Percentiles rank a stretch among this genome's conserved stretches.
Conservation (phyloP, 2,329 filamentous ascomycete genomes). For the Aspergillus melleus region DNA sequence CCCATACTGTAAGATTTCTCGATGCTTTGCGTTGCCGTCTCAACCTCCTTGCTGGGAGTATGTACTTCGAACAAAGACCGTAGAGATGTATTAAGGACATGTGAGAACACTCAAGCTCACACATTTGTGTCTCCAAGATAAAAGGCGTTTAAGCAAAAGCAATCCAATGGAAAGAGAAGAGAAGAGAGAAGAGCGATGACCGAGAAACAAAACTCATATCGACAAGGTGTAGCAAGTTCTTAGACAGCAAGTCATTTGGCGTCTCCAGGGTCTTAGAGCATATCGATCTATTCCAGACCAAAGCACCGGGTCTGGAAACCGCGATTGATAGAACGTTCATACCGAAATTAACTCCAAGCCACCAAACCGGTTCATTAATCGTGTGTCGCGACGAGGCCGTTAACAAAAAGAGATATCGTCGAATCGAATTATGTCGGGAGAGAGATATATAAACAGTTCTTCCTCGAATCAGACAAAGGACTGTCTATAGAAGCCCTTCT, state of each 20-base stretch:
- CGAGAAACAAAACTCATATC: constrained; percentile 17
- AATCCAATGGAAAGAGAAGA: not conserved
- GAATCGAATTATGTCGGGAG: constrained; percentile 29
- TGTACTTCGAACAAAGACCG: not conserved
- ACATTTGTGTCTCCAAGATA: not conserved
- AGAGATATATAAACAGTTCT: constrained; percentile 11
- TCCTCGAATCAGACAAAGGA: not conserved
- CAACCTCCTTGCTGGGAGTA: too few relatives aligned
- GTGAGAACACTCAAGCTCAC: not conserved
- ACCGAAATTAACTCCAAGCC: constrained; percentile 31
- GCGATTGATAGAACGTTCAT: constrained; percentile 18
- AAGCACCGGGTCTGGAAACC: constrained; percentile 14
- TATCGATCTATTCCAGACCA: constrained; percentile 16
- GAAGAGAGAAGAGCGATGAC: constrained; percentile 1
- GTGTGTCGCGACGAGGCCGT: constrained; percentile 28
- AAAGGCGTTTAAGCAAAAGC: not conserved
- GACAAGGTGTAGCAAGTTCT: constrained; percentile 7
- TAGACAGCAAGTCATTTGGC: constrained; percentile 17
- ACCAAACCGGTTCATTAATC: constrained; percentile 33
- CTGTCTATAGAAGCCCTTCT: constrained; percentile 38
- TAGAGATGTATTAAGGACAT: not conserved
- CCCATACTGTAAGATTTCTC: not conserved
- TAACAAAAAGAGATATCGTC: constrained; percentile 21
- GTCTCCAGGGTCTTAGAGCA: constrained; percentile 2
- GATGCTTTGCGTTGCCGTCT: not conserved